Percentiles rank a stretch among this genome's conserved stretches.
These are phyloP conservation scores for Xylaria sp. DNA, from an alignment of 2,329 filamentous ascomycete genomes.

Conservation along the genomic window DNA sequence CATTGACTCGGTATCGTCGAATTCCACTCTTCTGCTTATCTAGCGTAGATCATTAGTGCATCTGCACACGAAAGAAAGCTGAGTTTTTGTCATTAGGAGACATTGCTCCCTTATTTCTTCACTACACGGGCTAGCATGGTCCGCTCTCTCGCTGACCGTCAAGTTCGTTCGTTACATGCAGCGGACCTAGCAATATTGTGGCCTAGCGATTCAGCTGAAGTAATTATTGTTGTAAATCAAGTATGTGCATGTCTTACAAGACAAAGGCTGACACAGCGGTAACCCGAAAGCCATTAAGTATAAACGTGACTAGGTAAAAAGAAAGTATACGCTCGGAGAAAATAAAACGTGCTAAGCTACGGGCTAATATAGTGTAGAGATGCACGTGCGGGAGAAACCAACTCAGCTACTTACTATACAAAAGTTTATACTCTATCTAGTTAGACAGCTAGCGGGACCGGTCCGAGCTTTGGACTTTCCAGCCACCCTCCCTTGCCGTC, in stretches of 20 bases:
- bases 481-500: slow-evolving; percentile 12
- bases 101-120: background rate
- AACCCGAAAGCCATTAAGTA: background rate
- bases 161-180: slow-evolving; percentile 18
- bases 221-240: background rate
- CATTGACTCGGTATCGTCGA: slow-evolving; percentile 14
- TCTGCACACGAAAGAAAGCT: background rate
- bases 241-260: background rate
- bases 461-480: background rate
- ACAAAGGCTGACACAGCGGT: background rate
- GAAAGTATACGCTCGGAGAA: background rate
- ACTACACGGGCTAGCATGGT: background rate
- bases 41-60: background rate
- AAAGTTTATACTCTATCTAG: slow-evolving; percentile 25
- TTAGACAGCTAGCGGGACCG: slow-evolving; percentile 20
- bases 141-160: slow-evolving; percentile 21
- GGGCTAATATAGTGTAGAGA: background rate
- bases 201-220: slow-evolving; percentile 28
- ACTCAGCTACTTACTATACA: background rate
- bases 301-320: background rate
- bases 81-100: background rate
- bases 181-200: slow-evolving; percentile 32
- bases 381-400: background rate
- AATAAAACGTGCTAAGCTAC: background rate
- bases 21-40: slow-evolving; percentile 1